Evolutionary conservation across 2,329 filamentous ascomycete genomes (phyloP), one percentile per base, ranked within the genome.

Genomic region (Fusarium sp.): DNA sequence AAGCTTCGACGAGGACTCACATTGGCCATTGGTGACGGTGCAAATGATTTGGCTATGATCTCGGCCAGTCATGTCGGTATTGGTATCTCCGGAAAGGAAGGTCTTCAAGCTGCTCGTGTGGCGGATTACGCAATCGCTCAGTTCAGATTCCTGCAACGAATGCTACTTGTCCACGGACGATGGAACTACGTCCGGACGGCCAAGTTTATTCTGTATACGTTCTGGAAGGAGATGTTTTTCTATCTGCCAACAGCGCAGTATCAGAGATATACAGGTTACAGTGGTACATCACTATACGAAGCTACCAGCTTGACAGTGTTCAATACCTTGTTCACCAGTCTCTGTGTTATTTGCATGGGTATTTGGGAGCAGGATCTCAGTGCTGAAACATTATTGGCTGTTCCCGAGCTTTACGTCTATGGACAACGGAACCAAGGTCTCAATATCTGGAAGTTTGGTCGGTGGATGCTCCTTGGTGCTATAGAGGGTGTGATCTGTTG

Each of bases 31-130:
- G 94, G 94, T 5, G 94, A 98, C 77, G 94, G 94, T 41, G 94
- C 94, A 47, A 98, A 98, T 75, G 94, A 98, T 75, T 90, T 98
- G 73, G 94, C 94, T 57, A 98, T 98, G 94, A 97, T 98, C 50
- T 93, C 95, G 73, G 93, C 85, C 9, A 85, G 85, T 1, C 94
- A 97, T 76, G 93, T 98, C 13, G 94, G 94, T 16, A 90, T 98
- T 47, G 94, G 94, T 16, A 95, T 98, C 55, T 95, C 93, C 0
- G 94, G 94, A 3, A 96, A 95, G 76, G 94, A 98, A 80, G 94
- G 94, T 1, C 83, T 97, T 2, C 94, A 97, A 78, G 94, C 94
- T 9, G 93, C 94, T 1, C 88, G 94, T 64, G 94, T 95, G 4
- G 93, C 93, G 1, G 94, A 98, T 79, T 98, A 97, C 77, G 92